Percentiles rank a stretch among this genome's conserved stretches.
Conservation (phyloP, 2,329 filamentous ascomycete genomes). For the Trichoderma sp. region DNA sequence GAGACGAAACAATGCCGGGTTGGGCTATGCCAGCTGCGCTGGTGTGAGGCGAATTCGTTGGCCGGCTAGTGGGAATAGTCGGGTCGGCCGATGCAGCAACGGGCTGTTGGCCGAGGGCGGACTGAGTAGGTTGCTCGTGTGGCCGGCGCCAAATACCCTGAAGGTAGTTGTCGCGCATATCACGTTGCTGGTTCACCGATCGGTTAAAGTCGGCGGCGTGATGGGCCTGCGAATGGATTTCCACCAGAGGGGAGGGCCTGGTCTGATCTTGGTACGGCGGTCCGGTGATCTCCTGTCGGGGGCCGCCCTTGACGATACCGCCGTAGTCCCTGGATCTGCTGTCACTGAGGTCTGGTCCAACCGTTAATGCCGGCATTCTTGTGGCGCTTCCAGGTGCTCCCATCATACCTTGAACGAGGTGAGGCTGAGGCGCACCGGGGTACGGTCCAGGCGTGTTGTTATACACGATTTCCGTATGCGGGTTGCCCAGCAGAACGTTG, state of each 20-base stretch:
- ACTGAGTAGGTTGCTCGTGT: slow-evolving; percentile 68
- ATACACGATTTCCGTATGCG: slow-evolving; percentile 86
- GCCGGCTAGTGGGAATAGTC: slow-evolving; percentile 48
- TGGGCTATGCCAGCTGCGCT: slow-evolving; percentile 54
- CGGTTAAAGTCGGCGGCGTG: slow-evolving; percentile 92
- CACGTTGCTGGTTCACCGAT: slow-evolving; percentile 73
- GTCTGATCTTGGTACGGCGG: slow-evolving; percentile 85
- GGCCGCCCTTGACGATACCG: slow-evolving; percentile 71
- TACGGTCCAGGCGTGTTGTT: slow-evolving; percentile 68
- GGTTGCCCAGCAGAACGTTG: slow-evolving; percentile 60
- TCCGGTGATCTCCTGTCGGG: slow-evolving; percentile 85
- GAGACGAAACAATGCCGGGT: slow-evolving; percentile 57
- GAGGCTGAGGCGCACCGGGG: slow-evolving; percentile 64
- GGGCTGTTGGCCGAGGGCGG: slow-evolving; percentile 40
- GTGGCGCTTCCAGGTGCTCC: slow-evolving; percentile 63
- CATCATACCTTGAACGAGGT: slow-evolving; percentile 70
- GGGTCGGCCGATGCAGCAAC: slow-evolving; percentile 43
- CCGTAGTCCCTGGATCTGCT: slow-evolving; percentile 77
- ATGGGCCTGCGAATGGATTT: slow-evolving; percentile 81
- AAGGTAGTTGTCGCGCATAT: slow-evolving; percentile 74
- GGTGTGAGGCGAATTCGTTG: slow-evolving; percentile 58
- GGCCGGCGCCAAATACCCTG: slow-evolving; percentile 79
- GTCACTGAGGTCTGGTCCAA: slow-evolving; percentile 74
- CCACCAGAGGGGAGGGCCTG: slow-evolving; percentile 69
- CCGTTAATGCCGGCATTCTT: slow-evolving; percentile 81